Base-by-base conservation (phyloP, 2,329 filamentous ascomycete species). In the Pyricularia pennisetigena region DNA sequence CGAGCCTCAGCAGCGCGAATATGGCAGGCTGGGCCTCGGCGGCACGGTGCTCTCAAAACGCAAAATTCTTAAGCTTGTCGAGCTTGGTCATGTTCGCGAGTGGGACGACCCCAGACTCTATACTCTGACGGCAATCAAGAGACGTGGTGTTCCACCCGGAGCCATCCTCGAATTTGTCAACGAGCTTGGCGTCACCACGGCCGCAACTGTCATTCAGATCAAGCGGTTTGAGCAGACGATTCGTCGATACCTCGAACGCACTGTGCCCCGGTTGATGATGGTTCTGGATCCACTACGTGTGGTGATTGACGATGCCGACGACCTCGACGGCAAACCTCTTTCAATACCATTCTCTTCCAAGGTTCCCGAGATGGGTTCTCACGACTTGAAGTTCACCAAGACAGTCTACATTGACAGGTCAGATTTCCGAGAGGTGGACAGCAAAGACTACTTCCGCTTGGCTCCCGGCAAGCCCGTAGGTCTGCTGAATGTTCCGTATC, bases 41-140 rank as follows among this genome's bases (percentile, higher is more conserved):
- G 93, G 94, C 20, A 97, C 94, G 0, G 89, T 97, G 68, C 84
- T 97, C 70, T 94, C 90, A 41, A 97, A 98, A 82, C 86, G 94
- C 68, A 90, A 91, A 74, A 90, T 97, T 70, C 86, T 88, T 71
- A 90, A 91, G 79, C 81, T 97, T 5, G 92, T 97, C 1, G 85
- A 89, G 63, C 86, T 90, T 66, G 87, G 88, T n/a, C 83, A 89
- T 71, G 94, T 98, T 8, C 87, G 91, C 54, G 92, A 87, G 68
- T 97, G 94, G 93, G 92, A 97, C 73, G 94, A 97, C 74, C 94
- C 94, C 12, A 86, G 94, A 41, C 83, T 98, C 5, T 97, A 92
- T 80, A 97, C 94, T 0, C 82, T 97, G 23, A 93, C 94, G 70
- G 93, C 87, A 1, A 86, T 97, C 66, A 89, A 92, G 68, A 87